Conservation (phyloP, 2,329 filamentous ascomycete species). For the Penicillium sp. region DNA sequence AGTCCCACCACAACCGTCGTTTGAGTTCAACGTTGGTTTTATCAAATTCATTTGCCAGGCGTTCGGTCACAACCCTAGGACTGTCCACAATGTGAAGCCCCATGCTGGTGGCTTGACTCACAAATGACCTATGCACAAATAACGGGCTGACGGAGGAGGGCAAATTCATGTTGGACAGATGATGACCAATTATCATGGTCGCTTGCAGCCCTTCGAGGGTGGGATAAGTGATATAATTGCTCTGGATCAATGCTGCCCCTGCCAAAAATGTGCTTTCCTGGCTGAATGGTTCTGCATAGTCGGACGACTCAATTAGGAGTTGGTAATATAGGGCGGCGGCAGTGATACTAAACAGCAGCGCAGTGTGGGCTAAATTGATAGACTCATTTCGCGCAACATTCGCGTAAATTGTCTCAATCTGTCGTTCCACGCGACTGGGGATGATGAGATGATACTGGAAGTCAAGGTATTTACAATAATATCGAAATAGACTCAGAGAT, state of each 20-base stretch:
- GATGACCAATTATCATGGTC: constrained; percentile 29
- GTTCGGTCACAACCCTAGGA: constrained; percentile 14
- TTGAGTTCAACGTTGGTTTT: constrained; percentile 36
- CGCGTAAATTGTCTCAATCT: constrained; percentile 32
- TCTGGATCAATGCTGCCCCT: constrained; percentile 32
- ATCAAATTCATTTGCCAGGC: constrained; percentile 16
- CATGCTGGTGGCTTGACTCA: constrained; percentile 35
- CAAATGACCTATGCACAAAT: constrained; percentile 24
- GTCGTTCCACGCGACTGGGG: constrained; percentile 19
- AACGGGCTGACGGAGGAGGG: constrained; percentile 23
- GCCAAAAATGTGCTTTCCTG: constrained; percentile 30
- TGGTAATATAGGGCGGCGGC: constrained; percentile 31
- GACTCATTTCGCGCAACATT: constrained; percentile 17
- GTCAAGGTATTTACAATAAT: constrained; percentile 35
- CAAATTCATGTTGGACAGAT: constrained; percentile 27
- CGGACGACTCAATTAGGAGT: constrained; percentile 17
- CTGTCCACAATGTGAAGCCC: constrained; percentile 38
- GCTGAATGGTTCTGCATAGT: constrained; percentile 22
- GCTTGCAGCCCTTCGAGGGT: constrained; percentile 36
- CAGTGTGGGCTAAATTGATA: constrained; percentile 27
- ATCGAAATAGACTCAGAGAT: constrained; percentile 29
- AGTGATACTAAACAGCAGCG: constrained; percentile 35
- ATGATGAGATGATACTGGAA: constrained; percentile 39
- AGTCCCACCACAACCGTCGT: constrained; percentile 46
- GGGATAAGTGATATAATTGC: constrained; percentile 29